Percentiles rank a stretch among this genome's conserved stretches.
These are phyloP conservation scores for Artomyces pyxidatus DNA, from an alignment of 768 basidiomycete genomes.

Conservation along the genomic window DNA sequence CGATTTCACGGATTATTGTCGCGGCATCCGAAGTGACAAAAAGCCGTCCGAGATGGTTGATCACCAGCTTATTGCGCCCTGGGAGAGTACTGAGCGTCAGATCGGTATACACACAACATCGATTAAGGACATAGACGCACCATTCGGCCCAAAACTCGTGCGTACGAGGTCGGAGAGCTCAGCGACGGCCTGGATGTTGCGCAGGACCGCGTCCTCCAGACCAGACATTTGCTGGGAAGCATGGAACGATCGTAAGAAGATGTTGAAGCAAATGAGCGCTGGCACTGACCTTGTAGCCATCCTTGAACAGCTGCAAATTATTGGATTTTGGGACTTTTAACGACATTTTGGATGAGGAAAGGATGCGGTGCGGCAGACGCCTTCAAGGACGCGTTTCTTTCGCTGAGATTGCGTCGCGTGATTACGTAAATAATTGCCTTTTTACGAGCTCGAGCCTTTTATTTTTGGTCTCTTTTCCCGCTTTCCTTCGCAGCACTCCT, in stretches of 20 bases:
- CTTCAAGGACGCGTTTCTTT: neutral
- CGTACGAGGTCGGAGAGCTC: constrained; percentile 93
- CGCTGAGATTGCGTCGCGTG: constrained; percentile 16
- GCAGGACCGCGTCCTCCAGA: constrained; percentile 92
- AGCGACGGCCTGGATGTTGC: constrained; percentile 93
- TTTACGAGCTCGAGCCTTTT: too few species aligned
- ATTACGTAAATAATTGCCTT: too few species aligned
- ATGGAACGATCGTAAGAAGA: neutral
- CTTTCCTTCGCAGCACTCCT: too few species aligned
- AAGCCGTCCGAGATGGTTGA: constrained; percentile 91
- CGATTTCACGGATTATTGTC: constrained; percentile 95
- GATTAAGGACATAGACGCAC: constrained; percentile 35
- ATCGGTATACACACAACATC: neutral
- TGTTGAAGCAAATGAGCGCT: neutral
- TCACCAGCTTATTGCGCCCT: constrained; percentile 96
- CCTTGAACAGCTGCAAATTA: constrained; percentile 91
- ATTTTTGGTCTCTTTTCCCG: too few species aligned
- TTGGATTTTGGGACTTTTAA: constrained; percentile 89
- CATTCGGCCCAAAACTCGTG: constrained; percentile 95
- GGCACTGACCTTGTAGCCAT: constrained; percentile 79
- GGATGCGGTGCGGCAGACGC: neutral
- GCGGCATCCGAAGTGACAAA: constrained; percentile 99
- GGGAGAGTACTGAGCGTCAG: neutral
- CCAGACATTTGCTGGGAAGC: constrained; percentile 64
- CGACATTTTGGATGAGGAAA: constrained; percentile 47